phyloP scores from a whole-genome alignment of 371 early-diverging fungal species.

The Syncephalastrum racemosum region DNA sequence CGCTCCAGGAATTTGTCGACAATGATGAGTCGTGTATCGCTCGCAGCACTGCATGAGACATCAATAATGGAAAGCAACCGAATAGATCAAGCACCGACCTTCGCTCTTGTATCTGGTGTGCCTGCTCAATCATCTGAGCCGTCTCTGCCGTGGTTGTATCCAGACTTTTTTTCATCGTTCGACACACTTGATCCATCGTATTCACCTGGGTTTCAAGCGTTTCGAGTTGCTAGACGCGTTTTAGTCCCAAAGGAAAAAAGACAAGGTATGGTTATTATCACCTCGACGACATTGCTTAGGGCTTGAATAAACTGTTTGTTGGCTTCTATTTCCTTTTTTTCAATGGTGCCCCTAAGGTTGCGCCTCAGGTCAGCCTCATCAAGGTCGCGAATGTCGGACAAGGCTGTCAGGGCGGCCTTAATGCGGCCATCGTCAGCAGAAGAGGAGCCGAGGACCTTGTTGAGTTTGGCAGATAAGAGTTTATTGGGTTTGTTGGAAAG shows the following conservation, averaged over 20 bases:
- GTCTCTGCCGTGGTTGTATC: conserved; percentile 56
- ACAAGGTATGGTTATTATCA: conserved; percentile 17
- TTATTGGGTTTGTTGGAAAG: conserved; percentile 47
- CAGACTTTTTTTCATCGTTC: conserved; percentile 64
- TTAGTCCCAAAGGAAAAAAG: not conserved
- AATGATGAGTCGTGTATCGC: conserved; percentile 50
- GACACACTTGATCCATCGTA: conserved; percentile 57
- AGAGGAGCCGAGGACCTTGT: conserved; percentile 55
- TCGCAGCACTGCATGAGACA: conserved; percentile 38
- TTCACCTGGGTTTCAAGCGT: conserved; percentile 55
- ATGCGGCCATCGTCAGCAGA: conserved; percentile 55
- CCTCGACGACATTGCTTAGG: conserved; percentile 62
- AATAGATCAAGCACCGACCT: conserved; percentile 33
- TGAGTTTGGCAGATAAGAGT: conserved; percentile 53
- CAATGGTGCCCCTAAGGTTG: conserved; percentile 71
- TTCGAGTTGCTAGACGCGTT: conserved; percentile 50
- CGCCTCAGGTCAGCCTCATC: conserved; percentile 58
- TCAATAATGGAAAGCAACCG: not conserved
- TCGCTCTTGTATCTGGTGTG: conserved; percentile 61
- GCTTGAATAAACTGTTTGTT: conserved; percentile 64
- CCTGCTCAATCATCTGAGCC: conserved; percentile 64
- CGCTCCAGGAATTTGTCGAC: conserved; percentile 64
- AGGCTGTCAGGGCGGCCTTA: conserved; percentile 62
- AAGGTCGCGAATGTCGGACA: conserved; percentile 66
- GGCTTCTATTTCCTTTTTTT: conserved; percentile 61